Percentiles rank a stretch among this genome's conserved stretches.
These are phyloP conservation scores for Plectranthus barbatus DNA, from an alignment of 257 asterid species.

Conservation along the genomic window DNA sequence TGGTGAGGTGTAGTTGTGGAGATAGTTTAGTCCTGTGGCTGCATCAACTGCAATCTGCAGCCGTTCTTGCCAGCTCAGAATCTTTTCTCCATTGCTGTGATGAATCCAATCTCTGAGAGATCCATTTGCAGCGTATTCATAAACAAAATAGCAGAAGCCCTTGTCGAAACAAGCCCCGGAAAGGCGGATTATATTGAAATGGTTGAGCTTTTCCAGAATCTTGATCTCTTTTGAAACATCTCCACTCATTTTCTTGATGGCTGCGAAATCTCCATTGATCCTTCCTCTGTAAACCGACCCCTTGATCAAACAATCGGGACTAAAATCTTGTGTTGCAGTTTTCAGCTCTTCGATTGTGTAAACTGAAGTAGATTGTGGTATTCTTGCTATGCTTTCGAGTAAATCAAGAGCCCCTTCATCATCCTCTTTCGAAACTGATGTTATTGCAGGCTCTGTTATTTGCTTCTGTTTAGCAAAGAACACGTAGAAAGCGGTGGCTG, in stretches of 20 bases:
- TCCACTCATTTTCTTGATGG: slow-evolving; percentile 68
- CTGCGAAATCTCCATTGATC: slow-evolving; percentile 69
- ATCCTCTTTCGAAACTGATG: background rate
- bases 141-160: slow-evolving; percentile 72
- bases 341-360: slow-evolving; percentile 51
- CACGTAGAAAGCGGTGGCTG: background rate
- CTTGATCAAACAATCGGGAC: slow-evolving; percentile 34
- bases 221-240: slow-evolving; percentile 64
- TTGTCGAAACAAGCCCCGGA: slow-evolving; percentile 58
- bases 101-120: slow-evolving; percentile 47
- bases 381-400: background rate
- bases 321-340: slow-evolving; percentile 52
- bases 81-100: slow-evolving; percentile 9
- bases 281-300: slow-evolving; percentile 66
- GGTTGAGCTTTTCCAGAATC: slow-evolving; percentile 61
- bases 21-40: slow-evolving; percentile 67
- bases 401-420: background rate
- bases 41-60: slow-evolving; percentile 57
- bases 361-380: slow-evolving; percentile 40
- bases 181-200: slow-evolving; percentile 64
- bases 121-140: slow-evolving; percentile 71
- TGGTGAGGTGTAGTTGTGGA: slow-evolving; percentile 72
- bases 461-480: slow-evolving; percentile 15
- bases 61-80: slow-evolving; percentile 49
- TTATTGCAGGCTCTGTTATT: slow-evolving; percentile 18